These are phyloP conservation scores for Eimeria acervulina DNA, from an alignment of 169 alveolate genomes.

Conservation along the genomic window DNA sequence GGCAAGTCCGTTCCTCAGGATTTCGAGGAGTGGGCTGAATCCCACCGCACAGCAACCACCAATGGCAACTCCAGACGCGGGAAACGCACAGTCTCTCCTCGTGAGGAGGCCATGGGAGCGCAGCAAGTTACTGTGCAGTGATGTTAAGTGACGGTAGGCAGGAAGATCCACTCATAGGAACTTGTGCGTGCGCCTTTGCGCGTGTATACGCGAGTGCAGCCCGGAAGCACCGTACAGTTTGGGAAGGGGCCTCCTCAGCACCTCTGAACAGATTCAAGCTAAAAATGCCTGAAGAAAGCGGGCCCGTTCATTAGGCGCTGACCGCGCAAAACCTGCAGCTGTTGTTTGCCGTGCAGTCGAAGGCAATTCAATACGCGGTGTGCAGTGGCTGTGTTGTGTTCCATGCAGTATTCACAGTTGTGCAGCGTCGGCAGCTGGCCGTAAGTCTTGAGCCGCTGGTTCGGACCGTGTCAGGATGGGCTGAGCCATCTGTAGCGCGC, in stretches of 20 bases:
- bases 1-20: constrained; percentile 72
- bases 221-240: constrained; percentile 1
- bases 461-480: background rate
- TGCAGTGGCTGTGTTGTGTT: constrained; percentile 52
- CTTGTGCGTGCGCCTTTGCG: background rate
- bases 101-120: constrained; percentile 25
- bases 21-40: constrained; percentile 61
- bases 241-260: background rate
- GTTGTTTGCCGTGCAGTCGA: constrained; percentile 35
- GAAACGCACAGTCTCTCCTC: constrained; percentile 58
- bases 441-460: background rate
- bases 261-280: background rate
- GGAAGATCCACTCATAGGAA: background rate
- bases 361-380: constrained; percentile 1
- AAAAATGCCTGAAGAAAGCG: background rate
- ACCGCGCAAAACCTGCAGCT: constrained; percentile 19
- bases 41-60: constrained; percentile 38
- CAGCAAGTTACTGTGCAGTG: constrained; percentile 67
- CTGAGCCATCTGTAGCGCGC: constrained; percentile 44
- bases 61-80: constrained; percentile 72
- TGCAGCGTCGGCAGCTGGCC: constrained; percentile 62
- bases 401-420: constrained; percentile 38
- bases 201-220: background rate
- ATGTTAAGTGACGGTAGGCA: background rate
- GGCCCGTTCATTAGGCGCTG: constrained; percentile 27